Conservation (phyloP, 2,329 filamentous ascomycete genomes). For the Microdochium paspali region DNA sequence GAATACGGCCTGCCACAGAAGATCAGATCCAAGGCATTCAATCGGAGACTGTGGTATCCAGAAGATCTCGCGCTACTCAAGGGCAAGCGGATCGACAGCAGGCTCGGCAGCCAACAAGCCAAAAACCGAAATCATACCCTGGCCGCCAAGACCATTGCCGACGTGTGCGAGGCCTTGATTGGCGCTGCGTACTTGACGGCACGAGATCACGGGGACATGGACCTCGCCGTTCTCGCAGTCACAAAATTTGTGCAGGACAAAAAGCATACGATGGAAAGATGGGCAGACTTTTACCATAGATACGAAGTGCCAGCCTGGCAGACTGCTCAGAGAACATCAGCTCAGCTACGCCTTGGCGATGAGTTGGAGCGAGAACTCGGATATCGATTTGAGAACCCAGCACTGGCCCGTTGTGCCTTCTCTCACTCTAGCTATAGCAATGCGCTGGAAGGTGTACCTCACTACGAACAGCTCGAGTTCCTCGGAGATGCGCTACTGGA, state of each 20-base stretch:
- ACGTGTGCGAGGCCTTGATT: slow-evolving; percentile 91
- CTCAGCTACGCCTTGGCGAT: slow-evolving; percentile 58
- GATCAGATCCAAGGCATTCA: slow-evolving; percentile 76
- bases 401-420: slow-evolving; percentile 75
- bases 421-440: slow-evolving; percentile 76
- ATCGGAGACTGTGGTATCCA: slow-evolving; percentile 82
- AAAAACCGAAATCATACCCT: slow-evolving; percentile 52
- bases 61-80: slow-evolving; percentile 62
- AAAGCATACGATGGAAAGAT: slow-evolving; percentile 61
- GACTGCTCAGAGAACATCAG: slow-evolving; percentile 46
- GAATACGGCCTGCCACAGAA: slow-evolving; percentile 60
- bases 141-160: slow-evolving; percentile 83
- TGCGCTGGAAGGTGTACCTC: slow-evolving; percentile 68
- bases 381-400: slow-evolving; percentile 63
- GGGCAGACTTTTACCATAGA: slow-evolving; percentile 60
- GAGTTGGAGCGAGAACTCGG: slow-evolving; percentile 50
- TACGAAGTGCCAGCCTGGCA: slow-evolving; percentile 70
- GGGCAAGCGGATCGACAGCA: slow-evolving; percentile 53
- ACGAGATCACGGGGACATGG: slow-evolving; percentile 31
- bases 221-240: slow-evolving; percentile 53
- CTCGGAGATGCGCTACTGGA: slow-evolving; percentile 84
- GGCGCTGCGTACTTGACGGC: slow-evolving; percentile 64
- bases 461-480: slow-evolving; percentile 88
- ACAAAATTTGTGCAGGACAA: slow-evolving; percentile 59
- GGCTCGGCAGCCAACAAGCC: slow-evolving; percentile 54